Evolutionary conservation across 257 asterid genomes (phyloP).

Genomic region (Scutellaria barbata): DNA sequence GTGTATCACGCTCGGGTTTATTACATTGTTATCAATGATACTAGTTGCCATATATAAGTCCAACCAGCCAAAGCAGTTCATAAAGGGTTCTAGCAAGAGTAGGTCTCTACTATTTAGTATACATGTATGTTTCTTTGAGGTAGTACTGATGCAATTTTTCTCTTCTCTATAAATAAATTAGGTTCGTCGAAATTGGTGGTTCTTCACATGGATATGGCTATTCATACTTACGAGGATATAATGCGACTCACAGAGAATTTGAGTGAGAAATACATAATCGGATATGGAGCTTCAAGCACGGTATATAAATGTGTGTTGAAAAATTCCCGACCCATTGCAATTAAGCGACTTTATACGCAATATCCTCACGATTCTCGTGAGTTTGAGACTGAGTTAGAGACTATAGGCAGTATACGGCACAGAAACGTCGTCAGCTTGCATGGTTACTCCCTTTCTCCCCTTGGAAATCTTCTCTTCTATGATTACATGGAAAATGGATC

Average conservation of each 20-base stretch:
- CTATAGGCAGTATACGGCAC: slow-evolving; percentile 88
- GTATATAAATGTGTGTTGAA: slow-evolving; percentile 86
- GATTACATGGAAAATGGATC: slow-evolving; percentile 99
- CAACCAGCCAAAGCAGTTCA: slow-evolving; percentile 52
- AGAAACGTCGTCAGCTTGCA: slow-evolving; percentile 96
- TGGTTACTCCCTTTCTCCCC: slow-evolving; percentile 84
- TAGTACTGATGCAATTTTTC: background rate
- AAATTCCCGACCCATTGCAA: slow-evolving; percentile 88
- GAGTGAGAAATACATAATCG: slow-evolving; percentile 81
- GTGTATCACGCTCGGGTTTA: slow-evolving; percentile 67
- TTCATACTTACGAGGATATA: slow-evolving; percentile 88
- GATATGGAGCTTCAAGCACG: slow-evolving; percentile 96
- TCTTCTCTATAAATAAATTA: slow-evolving; percentile 16
- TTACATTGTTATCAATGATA: slow-evolving; percentile 69
- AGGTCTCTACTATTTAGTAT: background rate
- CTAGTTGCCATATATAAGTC: slow-evolving; percentile 80
- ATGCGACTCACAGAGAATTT: slow-evolving; percentile 90
- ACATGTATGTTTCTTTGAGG: no score
- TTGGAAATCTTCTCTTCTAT: slow-evolving; percentile 89
- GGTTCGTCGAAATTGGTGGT: slow-evolving; percentile 80
- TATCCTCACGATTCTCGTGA: slow-evolving; percentile 62
- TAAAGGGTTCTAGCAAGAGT: slow-evolving; percentile 54
- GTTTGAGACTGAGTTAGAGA: slow-evolving; percentile 92
- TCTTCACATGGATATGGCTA: slow-evolving; percentile 96
- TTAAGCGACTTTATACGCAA: slow-evolving; percentile 86